Evolutionary conservation across 257 asterid species (phyloP).

Genomic region (Nemophila menziesii): DNA sequence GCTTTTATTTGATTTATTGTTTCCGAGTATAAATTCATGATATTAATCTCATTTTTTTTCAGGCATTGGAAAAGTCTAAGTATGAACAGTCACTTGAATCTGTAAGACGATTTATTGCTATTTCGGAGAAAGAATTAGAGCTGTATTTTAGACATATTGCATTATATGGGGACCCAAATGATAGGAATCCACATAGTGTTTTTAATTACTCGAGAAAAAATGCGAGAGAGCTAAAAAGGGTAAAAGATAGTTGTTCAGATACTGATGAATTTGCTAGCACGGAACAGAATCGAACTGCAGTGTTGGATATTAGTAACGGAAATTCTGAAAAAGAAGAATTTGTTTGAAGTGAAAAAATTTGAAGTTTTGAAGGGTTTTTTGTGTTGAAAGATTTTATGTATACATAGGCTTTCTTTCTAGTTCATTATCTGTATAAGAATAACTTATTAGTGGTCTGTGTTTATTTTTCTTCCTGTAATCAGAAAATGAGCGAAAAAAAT

Average conservation of each 20-base stretch:
- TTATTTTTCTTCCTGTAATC: too few relatives aligned
- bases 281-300: neutral
- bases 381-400: too few relatives aligned
- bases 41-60: slow-evolving; percentile 12
- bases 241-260: slow-evolving; percentile 8
- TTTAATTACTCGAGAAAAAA: slow-evolving; percentile 27
- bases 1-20: slow-evolving; percentile 1
- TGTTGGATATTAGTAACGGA: neutral
- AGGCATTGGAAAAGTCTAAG: slow-evolving; percentile 87
- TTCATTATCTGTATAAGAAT: too few relatives aligned
- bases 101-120: slow-evolving; percentile 69
- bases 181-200: slow-evolving; percentile 43
- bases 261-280: slow-evolving; percentile 3
- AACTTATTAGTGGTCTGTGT: too few relatives aligned
- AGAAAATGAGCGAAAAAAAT: too few relatives aligned
- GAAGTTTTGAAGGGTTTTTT: neutral
- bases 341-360: neutral
- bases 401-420: too few relatives aligned
- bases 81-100: slow-evolving; percentile 88
- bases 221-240: slow-evolving; percentile 4
- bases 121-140: slow-evolving; percentile 86
- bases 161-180: slow-evolving; percentile 65
- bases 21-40: neutral
- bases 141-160: slow-evolving; percentile 79
- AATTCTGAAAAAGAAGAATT: slow-evolving; percentile 1